Evolutionary conservation across 2,329 filamentous ascomycete species (phyloP).

Genomic region (Trichophaea hybrida): DNA sequence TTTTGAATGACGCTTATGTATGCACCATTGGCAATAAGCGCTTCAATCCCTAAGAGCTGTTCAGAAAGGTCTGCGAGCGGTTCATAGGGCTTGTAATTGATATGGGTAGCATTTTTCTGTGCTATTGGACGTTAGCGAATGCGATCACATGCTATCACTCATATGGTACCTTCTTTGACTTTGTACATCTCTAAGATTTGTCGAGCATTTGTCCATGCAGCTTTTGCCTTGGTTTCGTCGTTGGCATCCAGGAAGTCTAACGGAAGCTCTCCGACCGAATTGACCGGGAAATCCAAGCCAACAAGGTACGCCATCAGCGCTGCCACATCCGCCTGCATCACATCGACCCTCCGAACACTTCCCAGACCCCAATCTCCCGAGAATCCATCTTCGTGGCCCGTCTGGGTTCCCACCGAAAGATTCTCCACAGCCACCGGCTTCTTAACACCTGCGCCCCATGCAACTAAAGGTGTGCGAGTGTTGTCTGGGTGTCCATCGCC

Average conservation of each 20-base stretch:
- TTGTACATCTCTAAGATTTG: constrained; percentile 90
- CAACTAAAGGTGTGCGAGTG: constrained; percentile 81
- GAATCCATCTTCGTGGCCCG: constrained; percentile 75
- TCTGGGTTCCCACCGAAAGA: constrained; percentile 30
- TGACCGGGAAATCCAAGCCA: constrained; percentile 81
- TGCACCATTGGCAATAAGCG: constrained; percentile 48
- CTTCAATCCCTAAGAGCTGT: constrained; percentile 49
- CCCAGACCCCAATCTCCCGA: constrained; percentile 80
- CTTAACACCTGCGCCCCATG: constrained; percentile 84
- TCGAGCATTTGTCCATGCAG: constrained; percentile 67
- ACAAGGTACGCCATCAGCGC: constrained; percentile 88
- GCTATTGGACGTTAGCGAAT: constrained; percentile 30
- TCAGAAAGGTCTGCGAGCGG: constrained; percentile 54
- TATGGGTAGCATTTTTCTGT: constrained; percentile 57
- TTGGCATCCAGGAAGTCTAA: constrained; percentile 63
- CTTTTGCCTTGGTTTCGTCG: constrained; percentile 64
- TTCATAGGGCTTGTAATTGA: constrained; percentile 64
- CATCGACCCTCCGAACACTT: constrained; percentile 71
- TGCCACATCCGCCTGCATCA: constrained; percentile 84
- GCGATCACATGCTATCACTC: constrained; percentile 8
- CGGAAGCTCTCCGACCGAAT: constrained; percentile 87
- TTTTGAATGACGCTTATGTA: constrained; percentile 67
- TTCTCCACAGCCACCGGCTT: constrained; percentile 44
- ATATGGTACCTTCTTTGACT: constrained; percentile 54
- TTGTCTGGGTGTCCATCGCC: constrained; percentile 96